Evolutionary conservation across 768 basidiomycete genomes (phyloP), one percentile per base, ranked within the genome.

Genomic region (Kwoniella dejecticola): DNA sequence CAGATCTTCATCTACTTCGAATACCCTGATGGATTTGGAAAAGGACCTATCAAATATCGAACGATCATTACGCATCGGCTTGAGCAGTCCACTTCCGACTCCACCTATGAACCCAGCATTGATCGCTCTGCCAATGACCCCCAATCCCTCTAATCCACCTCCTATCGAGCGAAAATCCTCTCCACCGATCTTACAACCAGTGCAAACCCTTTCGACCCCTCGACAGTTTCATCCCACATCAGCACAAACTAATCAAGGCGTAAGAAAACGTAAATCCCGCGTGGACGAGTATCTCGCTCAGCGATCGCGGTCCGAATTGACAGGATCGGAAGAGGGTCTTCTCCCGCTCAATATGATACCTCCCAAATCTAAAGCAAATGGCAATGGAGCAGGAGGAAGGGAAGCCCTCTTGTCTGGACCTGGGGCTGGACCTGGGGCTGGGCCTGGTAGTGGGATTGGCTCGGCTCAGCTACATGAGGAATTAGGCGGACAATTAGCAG

Each of bases 401-500:
- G 71, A 71, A 17, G 56, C 60, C 44, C 50, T 75, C 23, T 52
- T 74, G 3, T 65, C 45, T 29, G 69, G 58, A 19, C 47, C 57
- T 6, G 64, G 36, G 15, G 44, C 40, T 8, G 57, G 68, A n/a
- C 65, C 45, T 29, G 69, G 58, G n/a, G 52, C 57, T 6, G 64
- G 36, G 15, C 46, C 40, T 8, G 57, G 68, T 2, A 52, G 41
- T n/a, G 72, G 61, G 13, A 62, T 75, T 49, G 75, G 74, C 21
- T 62, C 69, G 3, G 64, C 67, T 12, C 69, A 70, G 52, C 44
- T 77, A 40, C 77, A 77, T 49, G 77, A 78, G 27, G 77, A 78
- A 55, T 57, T 78, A 8, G 75, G 77, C 2, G 74, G 72, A 21
- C 74, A 77, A 49, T 57, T 78, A 21, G 75, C 74, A 15, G 76